Percentiles rank a stretch among this genome's conserved stretches.
phyloP scores from a whole-genome alignment of 1,139 yeast species.

The Zygosaccharomyces pseudobailii region DNA sequence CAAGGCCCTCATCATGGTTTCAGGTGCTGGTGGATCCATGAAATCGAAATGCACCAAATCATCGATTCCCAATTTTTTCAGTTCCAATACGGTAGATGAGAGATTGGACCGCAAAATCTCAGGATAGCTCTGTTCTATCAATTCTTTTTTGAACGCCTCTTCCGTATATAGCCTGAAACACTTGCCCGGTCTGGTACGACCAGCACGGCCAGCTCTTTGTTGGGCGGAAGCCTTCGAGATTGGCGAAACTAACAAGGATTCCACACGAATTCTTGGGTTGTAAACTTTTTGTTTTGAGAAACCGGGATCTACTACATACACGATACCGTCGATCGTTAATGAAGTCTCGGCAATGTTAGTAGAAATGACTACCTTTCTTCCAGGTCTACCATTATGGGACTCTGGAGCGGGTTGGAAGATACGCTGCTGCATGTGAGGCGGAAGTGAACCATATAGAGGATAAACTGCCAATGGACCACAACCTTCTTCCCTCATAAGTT shows the following conservation, averaged over 20 bases:
- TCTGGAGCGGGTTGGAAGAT: conserved; percentile 87
- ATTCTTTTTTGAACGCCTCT: conserved; percentile 90
- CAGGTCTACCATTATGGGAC: conserved; percentile 66
- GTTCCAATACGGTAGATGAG: conserved; percentile 85
- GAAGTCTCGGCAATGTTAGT: conserved; percentile 98
- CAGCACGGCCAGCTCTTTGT: conserved; percentile 99
- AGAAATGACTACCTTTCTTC: conserved; percentile 89
- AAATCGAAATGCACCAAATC: conserved; percentile 97
- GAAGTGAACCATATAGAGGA: conserved; percentile 92
- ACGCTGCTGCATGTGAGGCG: conserved; percentile 91
- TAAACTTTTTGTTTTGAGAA: conserved; percentile 94
- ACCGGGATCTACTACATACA: conserved; percentile 96
- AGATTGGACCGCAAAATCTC: conserved; percentile 89
- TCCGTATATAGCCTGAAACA: conserved; percentile 95
- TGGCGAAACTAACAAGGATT: conserved; percentile 89
- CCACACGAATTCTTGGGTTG: conserved; percentile 94
- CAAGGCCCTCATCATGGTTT: conserved; percentile 97
- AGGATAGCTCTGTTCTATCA: conserved; percentile 92
- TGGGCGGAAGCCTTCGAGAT: conserved; percentile 96
- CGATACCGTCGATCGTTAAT: conserved; percentile 94
- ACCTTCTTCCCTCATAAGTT: conserved; percentile 77
- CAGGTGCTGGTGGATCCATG: conserved; percentile 99
- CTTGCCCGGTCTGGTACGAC: conserved; percentile 98
- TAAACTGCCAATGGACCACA: conserved; percentile 87
- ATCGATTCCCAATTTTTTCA: conserved; percentile 90